These are phyloP conservation scores for Venturia asperata DNA, from an alignment of 2,329 filamentous ascomycete species.

Conservation along the genomic window DNA sequence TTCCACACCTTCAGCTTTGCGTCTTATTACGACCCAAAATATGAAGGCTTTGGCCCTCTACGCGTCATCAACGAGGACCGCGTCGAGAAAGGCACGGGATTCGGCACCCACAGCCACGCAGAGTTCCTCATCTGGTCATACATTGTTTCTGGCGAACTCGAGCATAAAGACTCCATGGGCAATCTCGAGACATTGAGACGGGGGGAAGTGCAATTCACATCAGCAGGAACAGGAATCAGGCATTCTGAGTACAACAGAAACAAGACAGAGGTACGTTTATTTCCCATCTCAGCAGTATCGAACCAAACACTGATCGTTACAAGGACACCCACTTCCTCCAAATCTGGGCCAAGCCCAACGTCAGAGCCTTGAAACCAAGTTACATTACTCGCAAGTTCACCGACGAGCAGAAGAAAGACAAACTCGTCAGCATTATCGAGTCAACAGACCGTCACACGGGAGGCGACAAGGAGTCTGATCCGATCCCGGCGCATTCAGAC, in stretches of 20 bases:
- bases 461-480: constrained; percentile 58
- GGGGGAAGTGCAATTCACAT: constrained; percentile 85
- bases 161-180: constrained; percentile 80
- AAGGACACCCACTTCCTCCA: constrained; percentile 73
- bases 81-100: constrained; percentile 65
- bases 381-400: constrained; percentile 70
- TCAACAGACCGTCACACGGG: constrained; percentile 58
- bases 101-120: constrained; percentile 76
- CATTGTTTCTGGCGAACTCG: constrained; percentile 76
- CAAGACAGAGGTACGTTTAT: constrained; percentile 39
- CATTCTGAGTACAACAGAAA: constrained; percentile 81
- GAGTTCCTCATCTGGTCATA: constrained; percentile 90
- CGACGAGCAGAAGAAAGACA: constrained; percentile 64
- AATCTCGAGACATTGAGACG: constrained; percentile 62
- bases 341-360: constrained; percentile 81
- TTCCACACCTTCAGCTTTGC: constrained; percentile 86
- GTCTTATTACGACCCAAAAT: constrained; percentile 58
- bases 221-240: constrained; percentile 71
- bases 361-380: constrained; percentile 60
- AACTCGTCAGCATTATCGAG: constrained; percentile 68
- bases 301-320: background rate
- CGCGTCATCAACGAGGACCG: constrained; percentile 87
- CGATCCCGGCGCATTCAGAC: constrained; percentile 79
- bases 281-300: background rate
- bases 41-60: constrained; percentile 64